phyloP scores from a whole-genome alignment of 2,329 filamentous ascomycete species.

The Madurella mycetomatis region DNA sequence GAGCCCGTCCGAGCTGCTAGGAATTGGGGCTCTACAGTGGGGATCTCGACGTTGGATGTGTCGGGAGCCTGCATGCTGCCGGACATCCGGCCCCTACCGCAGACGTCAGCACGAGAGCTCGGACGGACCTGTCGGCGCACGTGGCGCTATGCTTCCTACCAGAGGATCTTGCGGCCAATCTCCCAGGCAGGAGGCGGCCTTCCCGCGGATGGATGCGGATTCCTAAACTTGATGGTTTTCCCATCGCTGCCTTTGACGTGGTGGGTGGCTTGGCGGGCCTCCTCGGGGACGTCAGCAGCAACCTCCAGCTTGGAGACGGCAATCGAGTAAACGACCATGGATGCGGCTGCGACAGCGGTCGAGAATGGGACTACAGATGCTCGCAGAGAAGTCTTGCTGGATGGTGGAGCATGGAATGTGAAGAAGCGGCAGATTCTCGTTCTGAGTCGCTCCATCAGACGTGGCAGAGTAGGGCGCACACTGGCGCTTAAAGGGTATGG shows the following conservation, averaged over 20 bases:
- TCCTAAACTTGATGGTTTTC: constrained; percentile 42
- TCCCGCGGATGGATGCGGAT: constrained; percentile 45
- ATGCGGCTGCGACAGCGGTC: constrained; percentile 7
- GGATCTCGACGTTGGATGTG: constrained; percentile 60
- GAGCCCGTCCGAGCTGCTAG: constrained; percentile 54
- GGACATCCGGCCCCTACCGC: constrained; percentile 18
- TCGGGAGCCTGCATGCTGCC: constrained; percentile 49
- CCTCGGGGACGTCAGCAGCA: constrained; percentile 36
- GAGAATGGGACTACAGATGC: constrained; percentile 13
- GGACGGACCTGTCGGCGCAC: not conserved
- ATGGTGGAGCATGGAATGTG: not conserved
- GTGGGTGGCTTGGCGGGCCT: constrained; percentile 44
- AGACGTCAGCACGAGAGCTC: not conserved
- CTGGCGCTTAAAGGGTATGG: too few relatives aligned
- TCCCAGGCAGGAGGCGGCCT: constrained; percentile 19
- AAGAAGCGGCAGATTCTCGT: constrained; percentile 6
- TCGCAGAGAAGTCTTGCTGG: not conserved
- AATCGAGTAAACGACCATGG: constrained; percentile 25
- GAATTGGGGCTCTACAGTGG: constrained; percentile 64
- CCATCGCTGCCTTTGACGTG: constrained; percentile 42
- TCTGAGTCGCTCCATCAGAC: not conserved
- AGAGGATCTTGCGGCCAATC: constrained; percentile 33
- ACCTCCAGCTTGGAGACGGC: constrained; percentile 33
- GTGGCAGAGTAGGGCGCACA: too few relatives aligned
- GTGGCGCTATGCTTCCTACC: constrained; percentile 29